phyloP scores from a whole-genome alignment of 768 basidiomycete species.

The Kwoniella mangroviensis region DNA sequence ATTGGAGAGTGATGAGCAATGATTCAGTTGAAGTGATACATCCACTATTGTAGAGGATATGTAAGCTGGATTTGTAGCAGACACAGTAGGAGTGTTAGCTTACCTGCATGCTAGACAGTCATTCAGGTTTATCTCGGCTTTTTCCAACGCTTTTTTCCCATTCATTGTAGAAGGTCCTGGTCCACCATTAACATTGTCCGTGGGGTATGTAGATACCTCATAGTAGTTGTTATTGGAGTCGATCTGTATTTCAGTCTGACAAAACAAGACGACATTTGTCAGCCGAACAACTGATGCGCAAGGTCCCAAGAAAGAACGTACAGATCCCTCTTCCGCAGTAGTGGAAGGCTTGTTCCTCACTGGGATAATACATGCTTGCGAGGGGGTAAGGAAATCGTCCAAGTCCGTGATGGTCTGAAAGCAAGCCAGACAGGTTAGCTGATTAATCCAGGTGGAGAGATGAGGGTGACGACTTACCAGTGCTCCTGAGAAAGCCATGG shows the following conservation, averaged over 20 bases:
- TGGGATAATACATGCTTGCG: constrained; percentile 96
- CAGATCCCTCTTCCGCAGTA: constrained; percentile 32
- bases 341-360: constrained; percentile 65
- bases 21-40: constrained; percentile 99
- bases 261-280: constrained; percentile 1
- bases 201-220: constrained; percentile 65
- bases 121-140: constrained; percentile 93
- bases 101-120: constrained; percentile 98
- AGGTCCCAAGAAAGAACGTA: constrained; percentile 12
- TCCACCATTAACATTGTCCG: constrained; percentile 12
- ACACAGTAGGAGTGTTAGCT: constrained; percentile 39
- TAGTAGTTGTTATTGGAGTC: constrained; percentile 86
- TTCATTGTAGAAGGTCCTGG: constrained; percentile 41
- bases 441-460: neutral
- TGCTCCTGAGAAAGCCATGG: constrained; percentile 88
- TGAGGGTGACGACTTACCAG: constrained; percentile 62
- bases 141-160: constrained; percentile 70
- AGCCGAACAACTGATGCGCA: neutral
- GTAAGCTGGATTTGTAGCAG: neutral
- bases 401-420: constrained; percentile 84
- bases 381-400: constrained; percentile 95
- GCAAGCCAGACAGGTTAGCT: constrained; percentile 4
- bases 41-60: constrained; percentile 64
- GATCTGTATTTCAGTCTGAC: constrained; percentile 87
- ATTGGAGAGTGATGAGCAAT: constrained; percentile 92